Evolutionary conservation across 2,329 filamentous ascomycete genomes (phyloP).

Genomic region (Herpomyces periplanetae): DNA sequence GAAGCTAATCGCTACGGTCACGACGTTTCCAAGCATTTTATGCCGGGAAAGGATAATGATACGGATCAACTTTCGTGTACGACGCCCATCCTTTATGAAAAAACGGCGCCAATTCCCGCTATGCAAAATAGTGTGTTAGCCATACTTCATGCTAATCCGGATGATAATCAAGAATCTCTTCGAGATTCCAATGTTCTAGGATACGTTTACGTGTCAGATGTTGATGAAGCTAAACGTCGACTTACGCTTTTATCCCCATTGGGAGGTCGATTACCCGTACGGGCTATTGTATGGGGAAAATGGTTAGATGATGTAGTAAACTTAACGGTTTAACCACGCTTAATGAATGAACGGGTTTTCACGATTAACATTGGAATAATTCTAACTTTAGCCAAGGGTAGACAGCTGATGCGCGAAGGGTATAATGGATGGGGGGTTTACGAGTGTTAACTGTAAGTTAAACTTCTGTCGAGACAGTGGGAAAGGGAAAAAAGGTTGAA

Average conservation of each 20-base stretch:
- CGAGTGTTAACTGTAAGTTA: constrained; percentile 1
- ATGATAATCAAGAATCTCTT: constrained; percentile 27
- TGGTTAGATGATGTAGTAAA: constrained; percentile 63
- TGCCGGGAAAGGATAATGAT: constrained; percentile 8
- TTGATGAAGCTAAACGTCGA: constrained; percentile 45
- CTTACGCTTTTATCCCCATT: constrained; percentile 49
- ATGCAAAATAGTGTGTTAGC: constrained; percentile 52
- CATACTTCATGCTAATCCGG: constrained; percentile 33
- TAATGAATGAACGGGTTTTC: no score
- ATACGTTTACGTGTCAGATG: constrained; percentile 65
- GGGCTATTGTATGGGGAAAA: constrained; percentile 40
- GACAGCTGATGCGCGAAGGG: no score
- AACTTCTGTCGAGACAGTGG: constrained; percentile 1
- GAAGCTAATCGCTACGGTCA: constrained; percentile 15
- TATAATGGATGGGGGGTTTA: no score
- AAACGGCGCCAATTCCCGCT: constrained; percentile 19
- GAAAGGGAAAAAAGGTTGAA: not conserved
- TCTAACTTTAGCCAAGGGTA: no score
- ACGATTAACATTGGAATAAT: no score
- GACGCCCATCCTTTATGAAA: constrained; percentile 15
- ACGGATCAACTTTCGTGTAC: constrained; percentile 12
- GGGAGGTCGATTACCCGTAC: constrained; percentile 33
- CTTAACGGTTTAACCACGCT: no score
- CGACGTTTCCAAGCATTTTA: no score
- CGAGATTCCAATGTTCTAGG: constrained; percentile 53